Conservation (phyloP, 345 rosid genomes). For the Aethionema arabicum region DNA sequence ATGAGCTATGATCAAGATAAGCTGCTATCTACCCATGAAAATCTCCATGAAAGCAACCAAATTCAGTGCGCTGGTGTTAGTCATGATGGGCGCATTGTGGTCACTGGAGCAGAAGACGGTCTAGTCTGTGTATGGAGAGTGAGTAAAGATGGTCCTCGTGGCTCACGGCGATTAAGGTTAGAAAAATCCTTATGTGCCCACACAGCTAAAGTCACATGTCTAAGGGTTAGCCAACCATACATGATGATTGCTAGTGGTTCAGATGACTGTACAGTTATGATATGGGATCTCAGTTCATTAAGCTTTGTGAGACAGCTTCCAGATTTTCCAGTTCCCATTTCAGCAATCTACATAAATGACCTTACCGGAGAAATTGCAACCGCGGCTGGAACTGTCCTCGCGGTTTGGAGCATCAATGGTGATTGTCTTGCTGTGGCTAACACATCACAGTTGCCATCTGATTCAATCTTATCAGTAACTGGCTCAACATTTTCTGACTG, state of each 20-base stretch:
- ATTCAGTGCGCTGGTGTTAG: slow-evolving; percentile 82
- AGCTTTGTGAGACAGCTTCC: slow-evolving; percentile 88
- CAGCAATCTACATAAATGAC: slow-evolving; percentile 90
- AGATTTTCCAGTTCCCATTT: slow-evolving; percentile 76
- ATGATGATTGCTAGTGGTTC: slow-evolving; percentile 95
- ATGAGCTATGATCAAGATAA: slow-evolving; percentile 95
- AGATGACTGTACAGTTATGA: slow-evolving; percentile 86
- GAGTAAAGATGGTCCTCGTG: slow-evolving; percentile 64
- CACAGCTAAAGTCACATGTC: slow-evolving; percentile 78
- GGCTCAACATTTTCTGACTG: slow-evolving; percentile 87
- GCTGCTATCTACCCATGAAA: slow-evolving; percentile 92
- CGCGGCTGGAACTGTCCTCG: slow-evolving; percentile 92
- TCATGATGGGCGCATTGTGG: slow-evolving; percentile 90
- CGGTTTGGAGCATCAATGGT: slow-evolving; percentile 98
- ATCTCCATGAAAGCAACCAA: slow-evolving; percentile 93
- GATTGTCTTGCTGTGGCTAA: slow-evolving; percentile 91
- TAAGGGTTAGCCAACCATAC: slow-evolving; percentile 95
- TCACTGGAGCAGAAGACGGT: slow-evolving; percentile 96
- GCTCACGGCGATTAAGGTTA: slow-evolving; percentile 50
- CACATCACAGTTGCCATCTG: slow-evolving; percentile 95
- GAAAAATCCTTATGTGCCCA: slow-evolving; percentile 89
- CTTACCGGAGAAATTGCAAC: slow-evolving; percentile 93
- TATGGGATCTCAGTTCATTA: slow-evolving; percentile 96
- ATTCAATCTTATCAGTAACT: slow-evolving; percentile 82
- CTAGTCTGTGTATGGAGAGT: slow-evolving; percentile 87